Conservation (phyloP, 352 stramenopile species). For the Phytophthora boehmeriae region DNA sequence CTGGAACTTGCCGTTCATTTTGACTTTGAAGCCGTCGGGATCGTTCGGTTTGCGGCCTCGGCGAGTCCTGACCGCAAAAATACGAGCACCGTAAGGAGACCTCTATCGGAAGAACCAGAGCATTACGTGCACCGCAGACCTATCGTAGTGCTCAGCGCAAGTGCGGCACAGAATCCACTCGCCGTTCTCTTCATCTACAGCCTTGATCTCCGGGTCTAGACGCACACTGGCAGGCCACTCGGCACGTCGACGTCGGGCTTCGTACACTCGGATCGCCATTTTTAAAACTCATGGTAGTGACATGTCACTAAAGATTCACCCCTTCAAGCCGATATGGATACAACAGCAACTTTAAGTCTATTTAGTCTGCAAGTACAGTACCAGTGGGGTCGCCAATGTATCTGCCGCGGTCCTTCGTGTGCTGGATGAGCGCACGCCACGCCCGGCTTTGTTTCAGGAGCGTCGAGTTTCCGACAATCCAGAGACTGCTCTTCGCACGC, state of each 20-base stretch:
- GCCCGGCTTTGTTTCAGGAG: conserved; percentile 70
- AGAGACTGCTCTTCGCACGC: conserved; percentile 94
- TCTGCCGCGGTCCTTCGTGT: conserved; percentile 54
- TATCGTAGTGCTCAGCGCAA: conserved; percentile 61
- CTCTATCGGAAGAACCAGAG: not conserved
- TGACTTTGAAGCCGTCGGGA: conserved; percentile 68
- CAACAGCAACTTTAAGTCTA: too few relatives aligned
- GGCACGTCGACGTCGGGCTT: conserved; percentile 52
- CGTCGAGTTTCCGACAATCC: conserved; percentile 81
- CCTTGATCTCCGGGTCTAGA: conserved; percentile 54
- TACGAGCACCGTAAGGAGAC: conserved; percentile 1
- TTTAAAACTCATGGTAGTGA: conserved; percentile 16
- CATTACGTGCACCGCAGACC: conserved; percentile 23
- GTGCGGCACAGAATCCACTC: conserved; percentile 74
- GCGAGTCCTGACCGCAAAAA: conserved; percentile 38
- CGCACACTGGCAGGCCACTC: conserved; percentile 63
- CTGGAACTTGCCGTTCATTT: conserved; percentile 74
- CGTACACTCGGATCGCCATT: conserved; percentile 32
- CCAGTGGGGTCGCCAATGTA: conserved; percentile 50
- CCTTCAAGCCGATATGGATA: conserved; percentile 20
- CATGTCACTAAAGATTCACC: conserved; percentile 1
- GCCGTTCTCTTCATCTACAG: conserved; percentile 59
- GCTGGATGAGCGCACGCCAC: conserved; percentile 71
- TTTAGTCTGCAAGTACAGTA: conserved; percentile 19
- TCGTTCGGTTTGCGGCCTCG: conserved; percentile 68